Conservation (phyloP, 306 rosid species). For the Cucurbita moschata region DNA sequence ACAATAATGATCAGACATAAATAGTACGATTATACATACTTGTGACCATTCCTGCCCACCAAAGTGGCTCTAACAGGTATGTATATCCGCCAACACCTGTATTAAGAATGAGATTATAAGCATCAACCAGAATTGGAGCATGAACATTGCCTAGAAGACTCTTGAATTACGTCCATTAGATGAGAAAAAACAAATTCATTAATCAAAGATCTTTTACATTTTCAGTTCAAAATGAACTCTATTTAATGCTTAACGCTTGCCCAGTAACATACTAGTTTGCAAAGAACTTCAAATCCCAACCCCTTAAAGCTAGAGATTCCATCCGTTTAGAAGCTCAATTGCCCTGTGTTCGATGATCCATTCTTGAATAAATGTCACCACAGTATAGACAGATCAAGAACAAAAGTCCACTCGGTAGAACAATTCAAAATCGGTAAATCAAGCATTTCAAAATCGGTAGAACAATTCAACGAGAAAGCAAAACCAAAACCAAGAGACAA, state of each 20-base stretch:
- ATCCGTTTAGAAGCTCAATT: not conserved
- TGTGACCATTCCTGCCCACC: conserved; percentile 98
- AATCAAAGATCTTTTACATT: not conserved
- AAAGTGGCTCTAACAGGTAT: conserved; percentile 78
- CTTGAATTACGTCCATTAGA: not conserved
- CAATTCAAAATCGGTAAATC: not conserved
- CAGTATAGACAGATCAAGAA: not conserved
- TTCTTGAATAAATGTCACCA: not conserved
- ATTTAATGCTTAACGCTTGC: not conserved
- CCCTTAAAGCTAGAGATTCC: not conserved
- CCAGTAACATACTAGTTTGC: not conserved
- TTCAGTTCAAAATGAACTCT: not conserved
- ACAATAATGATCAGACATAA: not conserved
- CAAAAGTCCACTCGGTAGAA: not conserved
- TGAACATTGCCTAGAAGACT: not conserved
- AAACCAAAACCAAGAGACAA: not conserved
- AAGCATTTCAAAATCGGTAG: not conserved
- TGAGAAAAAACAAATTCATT: not conserved
- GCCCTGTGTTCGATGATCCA: not conserved
- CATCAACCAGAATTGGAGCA: not conserved
- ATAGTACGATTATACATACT: conserved; percentile 33
- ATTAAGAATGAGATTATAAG: conserved; percentile 6
- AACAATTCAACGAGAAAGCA: not conserved
- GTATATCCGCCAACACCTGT: conserved; percentile 85
- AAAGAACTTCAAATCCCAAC: not conserved